Percentiles rank a stretch among this genome's conserved stretches.
These are phyloP conservation scores for Phyllostachys edulis DNA, from an alignment of 176 grass and related monocot genomes.

Conservation along the genomic window DNA sequence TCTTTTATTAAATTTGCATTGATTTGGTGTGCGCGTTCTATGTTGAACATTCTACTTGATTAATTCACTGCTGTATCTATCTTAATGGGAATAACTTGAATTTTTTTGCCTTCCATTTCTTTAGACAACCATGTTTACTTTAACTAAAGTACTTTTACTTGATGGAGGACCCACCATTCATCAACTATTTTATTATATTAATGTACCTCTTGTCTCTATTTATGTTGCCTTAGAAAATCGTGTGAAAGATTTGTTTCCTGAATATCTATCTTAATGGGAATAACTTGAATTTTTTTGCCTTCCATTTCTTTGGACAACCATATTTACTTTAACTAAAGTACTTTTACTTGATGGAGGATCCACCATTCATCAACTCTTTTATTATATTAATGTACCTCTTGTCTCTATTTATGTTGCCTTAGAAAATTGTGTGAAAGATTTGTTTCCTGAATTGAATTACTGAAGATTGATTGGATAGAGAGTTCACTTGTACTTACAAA, in stretches of 20 bases:
- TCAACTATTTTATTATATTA: not conserved
- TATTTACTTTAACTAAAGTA: not conserved
- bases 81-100: not conserved
- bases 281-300: not conserved
- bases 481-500: not conserved
- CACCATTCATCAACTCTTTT: not conserved
- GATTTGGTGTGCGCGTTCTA: not conserved
- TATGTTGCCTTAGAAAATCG: slow-evolving; percentile 6
- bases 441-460: not conserved
- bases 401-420: not conserved
- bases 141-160: not conserved
- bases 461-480: slow-evolving; percentile 3
- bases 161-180: not conserved
- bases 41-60: not conserved
- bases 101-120: not conserved
- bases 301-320: not conserved
- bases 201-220: not conserved
- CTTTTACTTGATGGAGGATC: not conserved
- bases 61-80: not conserved
- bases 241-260: not conserved
- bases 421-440: not conserved
- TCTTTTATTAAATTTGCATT: not conserved
- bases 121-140: not conserved
- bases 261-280: not conserved
- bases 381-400: not conserved